phyloP scores from a whole-genome alignment of 225 moss, liverwort and hornwort genomes.

The Pseudisothecium myosuroides region DNA sequence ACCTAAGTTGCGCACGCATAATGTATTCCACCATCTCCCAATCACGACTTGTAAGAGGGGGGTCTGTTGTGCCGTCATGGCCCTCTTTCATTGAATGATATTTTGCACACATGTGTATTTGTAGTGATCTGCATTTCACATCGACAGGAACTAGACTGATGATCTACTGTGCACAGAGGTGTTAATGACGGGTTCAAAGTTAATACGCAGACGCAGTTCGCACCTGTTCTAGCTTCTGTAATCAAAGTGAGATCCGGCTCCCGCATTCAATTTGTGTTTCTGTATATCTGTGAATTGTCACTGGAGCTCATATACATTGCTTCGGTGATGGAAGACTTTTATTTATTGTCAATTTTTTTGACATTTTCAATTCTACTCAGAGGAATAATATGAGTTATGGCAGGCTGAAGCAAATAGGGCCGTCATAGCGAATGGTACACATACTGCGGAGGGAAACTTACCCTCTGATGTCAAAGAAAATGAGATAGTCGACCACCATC shows the following conservation, averaged over 20 bases:
- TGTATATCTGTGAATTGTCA: not conserved
- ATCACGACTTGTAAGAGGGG: not conserved
- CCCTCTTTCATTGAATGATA: not conserved
- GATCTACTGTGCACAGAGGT: constrained; percentile 27
- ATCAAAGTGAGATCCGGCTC: constrained; percentile 57
- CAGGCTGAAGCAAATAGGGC: constrained; percentile 64
- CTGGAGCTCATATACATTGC: not conserved
- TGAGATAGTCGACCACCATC: constrained; percentile 49
- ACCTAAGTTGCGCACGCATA: not conserved
- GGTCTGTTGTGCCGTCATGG: not conserved
- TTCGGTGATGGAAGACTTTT: not conserved
- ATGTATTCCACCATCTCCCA: not conserved
- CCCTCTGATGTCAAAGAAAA: constrained; percentile 14
- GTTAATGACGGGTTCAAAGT: constrained; percentile 81
- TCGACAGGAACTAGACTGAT: not conserved
- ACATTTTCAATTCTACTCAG: not conserved
- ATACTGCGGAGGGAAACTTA: not conserved
- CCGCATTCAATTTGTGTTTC: not conserved
- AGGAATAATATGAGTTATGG: not conserved
- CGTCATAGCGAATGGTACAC: constrained; percentile 16
- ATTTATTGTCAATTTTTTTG: not conserved
- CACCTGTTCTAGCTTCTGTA: constrained; percentile 81
- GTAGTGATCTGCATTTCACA: not conserved
- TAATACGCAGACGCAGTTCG: constrained; percentile 85
- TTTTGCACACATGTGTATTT: not conserved